phyloP scores from a whole-genome alignment of 306 rosid species.

The Cucumis melo region DNA sequence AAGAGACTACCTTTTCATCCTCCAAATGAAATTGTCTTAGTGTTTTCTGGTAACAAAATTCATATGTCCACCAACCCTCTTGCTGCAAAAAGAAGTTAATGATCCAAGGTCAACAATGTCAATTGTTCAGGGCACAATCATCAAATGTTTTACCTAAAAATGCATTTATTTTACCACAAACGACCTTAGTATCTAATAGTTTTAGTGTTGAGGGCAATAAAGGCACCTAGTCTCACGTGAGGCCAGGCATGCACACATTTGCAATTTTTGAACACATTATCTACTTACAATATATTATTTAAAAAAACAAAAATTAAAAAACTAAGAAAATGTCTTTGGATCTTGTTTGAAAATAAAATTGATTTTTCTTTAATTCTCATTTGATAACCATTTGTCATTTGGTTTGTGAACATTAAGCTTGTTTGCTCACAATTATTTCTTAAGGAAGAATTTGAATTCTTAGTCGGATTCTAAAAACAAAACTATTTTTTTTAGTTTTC shows the following conservation, averaged over 20 bases:
- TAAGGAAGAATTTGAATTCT: too few relatives aligned
- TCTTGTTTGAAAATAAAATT: too few relatives aligned
- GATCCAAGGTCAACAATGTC: neutral
- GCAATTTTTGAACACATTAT: neutral
- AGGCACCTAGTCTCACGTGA: neutral
- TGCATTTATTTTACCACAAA: neutral
- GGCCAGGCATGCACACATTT: neutral
- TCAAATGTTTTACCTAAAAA: neutral
- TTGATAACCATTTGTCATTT: too few relatives aligned
- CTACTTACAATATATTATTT: neutral
- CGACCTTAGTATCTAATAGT: neutral
- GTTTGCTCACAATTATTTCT: too few relatives aligned
- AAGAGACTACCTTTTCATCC: constrained; percentile 52
- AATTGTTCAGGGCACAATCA: neutral
- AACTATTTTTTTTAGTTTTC: too few relatives aligned
- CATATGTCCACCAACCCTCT: constrained; percentile 99
- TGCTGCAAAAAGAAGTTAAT: constrained; percentile 43
- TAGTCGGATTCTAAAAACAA: too few relatives aligned
- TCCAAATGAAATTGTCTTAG: constrained; percentile 80
- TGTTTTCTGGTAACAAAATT: constrained; percentile 73
- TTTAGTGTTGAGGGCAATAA: neutral
- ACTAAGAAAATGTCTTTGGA: neutral
- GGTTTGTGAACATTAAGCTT: too few relatives aligned
- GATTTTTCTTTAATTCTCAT: too few relatives aligned
- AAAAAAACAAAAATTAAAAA: neutral